A percentile compares a stretch with the other conserved stretches of the same genome.
These are phyloP conservation scores for Monosporascus cannonballus DNA, from an alignment of 2,329 filamentous ascomycete species.

Conservation along the genomic window DNA sequence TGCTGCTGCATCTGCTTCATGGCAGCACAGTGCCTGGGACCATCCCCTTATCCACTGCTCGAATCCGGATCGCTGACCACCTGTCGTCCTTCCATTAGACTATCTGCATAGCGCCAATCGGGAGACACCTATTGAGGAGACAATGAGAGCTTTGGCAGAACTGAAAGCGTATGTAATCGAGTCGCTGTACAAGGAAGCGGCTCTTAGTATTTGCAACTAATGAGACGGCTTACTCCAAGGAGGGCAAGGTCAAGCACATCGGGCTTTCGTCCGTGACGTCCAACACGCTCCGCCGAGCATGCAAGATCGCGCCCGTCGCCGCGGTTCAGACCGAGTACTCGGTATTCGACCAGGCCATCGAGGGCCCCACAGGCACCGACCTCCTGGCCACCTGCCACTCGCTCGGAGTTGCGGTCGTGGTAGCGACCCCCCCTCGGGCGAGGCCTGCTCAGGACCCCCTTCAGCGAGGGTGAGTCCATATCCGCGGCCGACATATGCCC, in stretches of 20 bases:
- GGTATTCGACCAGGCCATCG: conserved; percentile 43
- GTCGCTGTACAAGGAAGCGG: not conserved
- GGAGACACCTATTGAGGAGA: conserved; percentile 40
- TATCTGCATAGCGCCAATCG: conserved; percentile 38
- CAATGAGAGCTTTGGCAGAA: conserved; percentile 36
- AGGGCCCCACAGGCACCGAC: conserved; percentile 29
- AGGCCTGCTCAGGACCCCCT: conserved; percentile 35
- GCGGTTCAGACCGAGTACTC: conserved; percentile 50
- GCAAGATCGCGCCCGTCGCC: conserved; percentile 40
- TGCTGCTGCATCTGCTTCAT: no score
- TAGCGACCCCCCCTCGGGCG: conserved; percentile 36
- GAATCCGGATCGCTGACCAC: not conserved
- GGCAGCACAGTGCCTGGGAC: no score
- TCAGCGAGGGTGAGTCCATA: conserved; percentile 32
- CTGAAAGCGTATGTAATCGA: conserved; percentile 27
- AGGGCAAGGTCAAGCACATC: conserved; percentile 48
- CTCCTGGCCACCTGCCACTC: conserved; percentile 39
- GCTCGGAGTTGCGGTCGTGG: conserved; percentile 37
- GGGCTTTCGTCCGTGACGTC: conserved; percentile 44
- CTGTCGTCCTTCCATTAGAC: conserved; percentile 9
- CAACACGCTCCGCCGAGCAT: conserved; percentile 42
- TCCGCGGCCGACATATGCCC: conserved; percentile 26
- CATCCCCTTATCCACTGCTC: no score
- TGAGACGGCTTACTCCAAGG: conserved; percentile 16
- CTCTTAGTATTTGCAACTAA: not conserved